phyloP scores from a whole-genome alignment of 345 rosid genomes.

The Eucalyptus pauciflora region DNA sequence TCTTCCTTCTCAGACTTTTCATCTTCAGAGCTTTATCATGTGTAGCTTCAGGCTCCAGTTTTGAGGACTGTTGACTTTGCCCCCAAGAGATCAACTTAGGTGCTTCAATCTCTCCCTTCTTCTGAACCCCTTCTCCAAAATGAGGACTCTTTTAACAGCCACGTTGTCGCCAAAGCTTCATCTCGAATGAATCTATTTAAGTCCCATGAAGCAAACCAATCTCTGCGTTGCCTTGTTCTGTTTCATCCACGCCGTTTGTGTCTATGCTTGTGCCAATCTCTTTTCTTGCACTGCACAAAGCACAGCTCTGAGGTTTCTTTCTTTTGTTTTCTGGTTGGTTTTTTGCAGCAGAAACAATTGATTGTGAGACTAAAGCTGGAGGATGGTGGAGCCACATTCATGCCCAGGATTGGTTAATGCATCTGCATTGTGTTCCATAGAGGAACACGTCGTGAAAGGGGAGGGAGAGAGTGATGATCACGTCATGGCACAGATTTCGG shows the following conservation, averaged over 20 bases:
- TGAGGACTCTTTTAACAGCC: not conserved
- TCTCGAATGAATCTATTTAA: not conserved
- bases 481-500: constrained; percentile 21
- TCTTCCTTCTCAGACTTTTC: not conserved
- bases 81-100: not conserved
- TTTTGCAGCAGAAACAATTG: not conserved
- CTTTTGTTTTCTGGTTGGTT: not conserved
- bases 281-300: not conserved
- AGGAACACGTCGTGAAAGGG: constrained; percentile 14
- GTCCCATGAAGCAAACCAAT: not conserved
- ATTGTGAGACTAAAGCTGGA: not conserved
- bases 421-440: constrained; percentile 27
- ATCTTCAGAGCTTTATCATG: not conserved
- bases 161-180: not conserved
- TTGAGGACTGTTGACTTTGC: not conserved
- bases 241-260: not conserved
- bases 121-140: not conserved
- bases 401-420: constrained; percentile 29
- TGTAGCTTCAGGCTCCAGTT: not conserved
- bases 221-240: not conserved
- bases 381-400: constrained; percentile 33
- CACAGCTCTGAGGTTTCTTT: not conserved
- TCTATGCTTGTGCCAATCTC: not conserved
- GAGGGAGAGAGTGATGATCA: constrained; percentile 1
- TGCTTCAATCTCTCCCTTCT: not conserved